Percentiles rank a stretch among this genome's conserved stretches.
Conservation (phyloP, 78 protist species). For the Dictyostelium purpureum region DNA sequence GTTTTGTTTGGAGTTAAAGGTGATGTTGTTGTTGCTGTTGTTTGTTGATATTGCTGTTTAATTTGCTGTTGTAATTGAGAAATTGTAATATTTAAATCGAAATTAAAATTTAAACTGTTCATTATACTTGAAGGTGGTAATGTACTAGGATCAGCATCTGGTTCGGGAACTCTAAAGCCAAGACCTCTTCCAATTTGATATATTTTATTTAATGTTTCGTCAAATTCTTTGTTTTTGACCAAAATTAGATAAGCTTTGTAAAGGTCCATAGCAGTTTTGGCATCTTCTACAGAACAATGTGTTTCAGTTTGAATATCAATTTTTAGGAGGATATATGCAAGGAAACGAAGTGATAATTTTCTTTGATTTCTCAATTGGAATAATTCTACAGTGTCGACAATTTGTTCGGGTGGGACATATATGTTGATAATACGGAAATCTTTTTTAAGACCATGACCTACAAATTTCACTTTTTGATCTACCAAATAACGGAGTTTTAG, state of each 20-base stretch:
- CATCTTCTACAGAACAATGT: slow-evolving; percentile 92
- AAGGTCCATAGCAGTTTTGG: slow-evolving; percentile 87
- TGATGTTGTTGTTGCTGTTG: not conserved
- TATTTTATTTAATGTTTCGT: slow-evolving; percentile 74
- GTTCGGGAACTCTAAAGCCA: slow-evolving; percentile 59
- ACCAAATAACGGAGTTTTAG: slow-evolving; percentile 86
- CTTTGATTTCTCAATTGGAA: slow-evolving; percentile 87
- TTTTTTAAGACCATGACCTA: slow-evolving; percentile 93
- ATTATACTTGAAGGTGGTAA: not conserved
- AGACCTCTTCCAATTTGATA: slow-evolving; percentile 85
- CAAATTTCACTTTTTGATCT: slow-evolving; percentile 86
- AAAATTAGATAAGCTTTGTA: slow-evolving; percentile 76
- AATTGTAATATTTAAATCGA: not conserved
- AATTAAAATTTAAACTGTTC: not conserved
- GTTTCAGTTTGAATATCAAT: slow-evolving; percentile 88
- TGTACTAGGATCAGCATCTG: not conserved
- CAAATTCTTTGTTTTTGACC: slow-evolving; percentile 74
- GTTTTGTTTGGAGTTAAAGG: not conserved
- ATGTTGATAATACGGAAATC: slow-evolving; percentile 92
- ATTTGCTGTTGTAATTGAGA: not conserved
- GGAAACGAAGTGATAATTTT: slow-evolving; percentile 85
- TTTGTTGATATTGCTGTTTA: not conserved
- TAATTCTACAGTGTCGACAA: slow-evolving; percentile 93
- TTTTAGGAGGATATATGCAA: slow-evolving; percentile 81
- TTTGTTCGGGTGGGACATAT: slow-evolving; percentile 87